Base-by-base conservation (phyloP, 208 protist genomes). In the Acanthamoeba royreba region DNA sequence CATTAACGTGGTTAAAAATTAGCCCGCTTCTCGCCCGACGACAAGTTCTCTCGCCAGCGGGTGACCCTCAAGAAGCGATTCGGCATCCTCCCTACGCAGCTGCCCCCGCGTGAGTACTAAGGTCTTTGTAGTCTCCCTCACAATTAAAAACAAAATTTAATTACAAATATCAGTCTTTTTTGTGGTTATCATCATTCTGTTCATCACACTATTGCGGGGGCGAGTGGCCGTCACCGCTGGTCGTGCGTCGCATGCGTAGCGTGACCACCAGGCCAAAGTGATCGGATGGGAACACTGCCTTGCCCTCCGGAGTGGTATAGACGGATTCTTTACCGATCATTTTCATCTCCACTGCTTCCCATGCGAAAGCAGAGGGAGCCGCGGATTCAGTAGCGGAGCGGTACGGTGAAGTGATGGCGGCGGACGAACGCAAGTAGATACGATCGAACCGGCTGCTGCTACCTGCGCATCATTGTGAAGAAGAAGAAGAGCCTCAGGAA, bases 1-100 rank as follows among this genome's bases (percentile, higher is more conserved):
- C 13, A 28, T 66, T 66, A n/a, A 66, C 33, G 4, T 66, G 25
- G 55, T 33, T 35, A 63, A 63, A 3, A 4, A 47, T 85, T 92
- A 97, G 97, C 97, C 38, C 97, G 97, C 46, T 98, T 98, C 94
- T 98, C 97, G 40, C 97, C 97, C 25, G 97, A 98, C 94, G 97
- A 98, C 94, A 98, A 98, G 95, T 98, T 96, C 77, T 98, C 97
- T 47, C 94, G 95, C 66, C 95, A 98, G 43, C 95, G 97, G 46
- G 66, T 98, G 69, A 97, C 94, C n/a, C 94, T 97, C 86, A 98
- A 98, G 96, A 95, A 96, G 93, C 97, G 97, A 58, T 98, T 98
- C 92, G 88, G 93, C 89, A 35, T 98, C n/a, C 97, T 98, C 63
- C 97, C 96, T 8, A 98, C 96, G 40, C 97, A 98, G 96, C 91